Evolutionary conservation across 306 rosid species (phyloP).

Genomic region (Bauhinia variegata): DNA sequence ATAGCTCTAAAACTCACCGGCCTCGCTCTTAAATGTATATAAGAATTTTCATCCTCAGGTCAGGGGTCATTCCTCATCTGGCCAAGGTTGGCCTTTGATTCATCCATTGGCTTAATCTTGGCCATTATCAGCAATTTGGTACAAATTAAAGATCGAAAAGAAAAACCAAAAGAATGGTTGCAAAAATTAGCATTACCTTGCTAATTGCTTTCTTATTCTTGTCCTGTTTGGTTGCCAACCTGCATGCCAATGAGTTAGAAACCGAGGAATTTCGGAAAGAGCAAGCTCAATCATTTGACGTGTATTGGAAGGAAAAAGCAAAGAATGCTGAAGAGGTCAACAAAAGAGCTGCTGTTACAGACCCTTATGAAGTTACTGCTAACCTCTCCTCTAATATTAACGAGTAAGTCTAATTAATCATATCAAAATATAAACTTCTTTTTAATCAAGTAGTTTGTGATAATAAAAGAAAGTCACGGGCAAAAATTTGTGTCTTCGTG

Average conservation of each 20-base stretch:
- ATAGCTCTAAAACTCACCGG: neutral
- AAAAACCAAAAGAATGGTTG: constrained; percentile 7
- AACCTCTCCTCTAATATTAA: constrained; percentile 33
- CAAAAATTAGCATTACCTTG: neutral
- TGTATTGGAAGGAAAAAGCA: constrained; percentile 45
- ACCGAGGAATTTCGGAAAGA: too few relatives aligned
- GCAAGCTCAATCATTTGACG: constrained; percentile 19
- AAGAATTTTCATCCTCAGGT: neutral
- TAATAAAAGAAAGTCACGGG: too few relatives aligned
- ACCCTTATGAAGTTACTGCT: constrained; percentile 37
- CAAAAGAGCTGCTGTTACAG: constrained; percentile 16
- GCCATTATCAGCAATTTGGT: neutral
- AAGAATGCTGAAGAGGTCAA: constrained; percentile 22
- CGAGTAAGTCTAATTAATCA: constrained; percentile 32
- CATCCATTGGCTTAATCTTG: neutral
- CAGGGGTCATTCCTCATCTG: constrained; percentile 18
- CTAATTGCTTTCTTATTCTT: constrained; percentile 26
- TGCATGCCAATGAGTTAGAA: constrained; percentile 18
- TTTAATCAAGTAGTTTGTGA: too few relatives aligned
- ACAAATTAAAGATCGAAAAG: neutral
- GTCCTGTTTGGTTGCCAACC: constrained; percentile 6
- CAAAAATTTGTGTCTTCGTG: too few relatives aligned
- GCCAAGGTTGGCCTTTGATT: constrained; percentile 12
- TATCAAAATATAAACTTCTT: too few relatives aligned
- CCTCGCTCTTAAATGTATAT: constrained; percentile 15